Conservation (phyloP, 2,329 filamentous ascomycete species). For the Phaeosphaeria sp. region DNA sequence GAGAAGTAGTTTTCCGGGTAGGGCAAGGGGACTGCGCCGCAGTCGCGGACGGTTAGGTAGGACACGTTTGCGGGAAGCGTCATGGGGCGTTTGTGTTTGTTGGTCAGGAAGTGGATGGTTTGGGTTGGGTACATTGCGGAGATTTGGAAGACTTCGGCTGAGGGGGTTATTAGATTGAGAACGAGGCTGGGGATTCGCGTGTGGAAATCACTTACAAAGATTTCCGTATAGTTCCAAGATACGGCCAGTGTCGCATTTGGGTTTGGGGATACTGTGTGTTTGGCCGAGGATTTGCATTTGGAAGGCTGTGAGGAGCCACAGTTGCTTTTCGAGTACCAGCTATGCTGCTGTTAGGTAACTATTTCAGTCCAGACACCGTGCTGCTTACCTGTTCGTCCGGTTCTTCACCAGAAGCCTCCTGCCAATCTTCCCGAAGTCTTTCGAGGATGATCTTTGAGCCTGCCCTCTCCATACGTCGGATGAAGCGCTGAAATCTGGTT, state of each 20-base stretch:
- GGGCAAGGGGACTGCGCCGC: constrained; percentile 59
- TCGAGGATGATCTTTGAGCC: constrained; percentile 60
- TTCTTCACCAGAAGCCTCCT: constrained; percentile 49
- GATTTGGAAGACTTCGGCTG: constrained; percentile 54
- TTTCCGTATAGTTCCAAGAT: constrained; percentile 50
- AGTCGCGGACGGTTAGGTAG: constrained; percentile 39
- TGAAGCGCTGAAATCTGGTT: constrained; percentile 59
- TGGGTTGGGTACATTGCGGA: constrained; percentile 50
- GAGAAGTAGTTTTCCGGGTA: constrained; percentile 43
- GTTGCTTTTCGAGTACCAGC: constrained; percentile 61
- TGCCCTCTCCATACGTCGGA: constrained; percentile 62
- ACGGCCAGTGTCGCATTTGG: constrained; percentile 39
- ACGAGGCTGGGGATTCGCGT: neutral
- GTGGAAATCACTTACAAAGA: constrained; percentile 41
- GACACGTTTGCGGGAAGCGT: constrained; percentile 42
- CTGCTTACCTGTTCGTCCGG: constrained; percentile 53
- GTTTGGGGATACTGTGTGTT: constrained; percentile 26
- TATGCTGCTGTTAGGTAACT: constrained; percentile 8
- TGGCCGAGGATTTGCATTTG: constrained; percentile 45
- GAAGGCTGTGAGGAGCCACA: constrained; percentile 68
- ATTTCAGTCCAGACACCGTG: neutral
- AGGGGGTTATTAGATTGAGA: constrained; percentile 4
- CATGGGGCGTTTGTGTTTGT: constrained; percentile 39
- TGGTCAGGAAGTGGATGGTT: constrained; percentile 47
- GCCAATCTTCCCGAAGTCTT: constrained; percentile 59